Percentiles rank a stretch among this genome's conserved stretches.
Conservation (phyloP, 2,329 filamentous ascomycete genomes). For the Rasamsonia emersonii region DNA sequence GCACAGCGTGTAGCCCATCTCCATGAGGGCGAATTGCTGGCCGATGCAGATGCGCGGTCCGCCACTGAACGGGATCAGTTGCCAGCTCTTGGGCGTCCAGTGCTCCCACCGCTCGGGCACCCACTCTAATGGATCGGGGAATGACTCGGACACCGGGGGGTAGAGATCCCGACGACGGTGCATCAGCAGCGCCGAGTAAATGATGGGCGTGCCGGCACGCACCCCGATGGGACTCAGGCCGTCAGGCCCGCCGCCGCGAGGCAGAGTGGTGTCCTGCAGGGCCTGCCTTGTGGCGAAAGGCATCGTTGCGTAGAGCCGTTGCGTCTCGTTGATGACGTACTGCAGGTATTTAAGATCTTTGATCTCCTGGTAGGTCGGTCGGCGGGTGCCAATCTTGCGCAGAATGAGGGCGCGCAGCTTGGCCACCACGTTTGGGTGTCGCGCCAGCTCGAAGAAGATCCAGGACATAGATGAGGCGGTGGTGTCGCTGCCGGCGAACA, state of each 20-base stretch:
- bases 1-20: conserved; percentile 14
- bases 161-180: conserved; percentile 55
- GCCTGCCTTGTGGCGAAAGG: conserved; percentile 41
- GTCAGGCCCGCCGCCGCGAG: conserved; percentile 7
- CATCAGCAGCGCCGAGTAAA: conserved; percentile 62
- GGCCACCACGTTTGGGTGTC: conserved; percentile 17
- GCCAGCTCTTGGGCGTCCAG: conserved; percentile 39
- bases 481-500: conserved; percentile 47
- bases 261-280: conserved; percentile 12
- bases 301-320: conserved; percentile 45
- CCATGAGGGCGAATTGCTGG: conserved; percentile 19
- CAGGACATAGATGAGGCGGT: conserved; percentile 41
- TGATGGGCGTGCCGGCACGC: conserved; percentile 56
- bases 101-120: conserved; percentile 40
- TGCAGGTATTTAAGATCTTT: conserved; percentile 9
- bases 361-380: conserved; percentile 24
- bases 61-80: conserved; percentile 22
- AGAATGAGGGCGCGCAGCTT: conserved; percentile 19
- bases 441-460: conserved; percentile 31
- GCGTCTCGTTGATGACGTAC: conserved; percentile 10
- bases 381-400: conserved; percentile 5
- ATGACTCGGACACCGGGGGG: conserved; percentile 37
- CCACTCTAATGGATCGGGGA: conserved; percentile 35
- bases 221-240: conserved; percentile 53
- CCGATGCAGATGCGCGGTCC: conserved; percentile 20